A percentile compares a stretch with the other conserved stretches of the same genome.
These are phyloP conservation scores for Endoconidiophora polonica DNA, from an alignment of 2,329 filamentous ascomycete species.

Conservation along the genomic window DNA sequence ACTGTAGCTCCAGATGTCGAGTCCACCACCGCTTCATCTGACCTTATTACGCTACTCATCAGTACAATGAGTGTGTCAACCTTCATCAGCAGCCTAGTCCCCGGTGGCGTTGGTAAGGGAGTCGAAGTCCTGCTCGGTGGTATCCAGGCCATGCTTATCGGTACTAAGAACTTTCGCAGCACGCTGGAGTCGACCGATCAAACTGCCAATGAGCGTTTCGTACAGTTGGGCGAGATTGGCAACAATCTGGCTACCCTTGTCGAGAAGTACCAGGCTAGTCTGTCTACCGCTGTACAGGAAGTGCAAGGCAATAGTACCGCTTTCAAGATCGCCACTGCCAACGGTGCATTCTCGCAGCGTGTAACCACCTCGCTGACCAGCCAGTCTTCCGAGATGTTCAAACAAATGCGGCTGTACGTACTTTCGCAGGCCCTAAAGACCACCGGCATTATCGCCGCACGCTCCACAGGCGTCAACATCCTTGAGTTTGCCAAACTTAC, in stretches of 20 bases:
- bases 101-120: constrained; percentile 14
- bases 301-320: constrained; percentile 15
- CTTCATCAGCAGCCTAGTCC: constrained; percentile 15
- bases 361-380: constrained; percentile 16
- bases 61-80: constrained; percentile 14
- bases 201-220: constrained; percentile 16
- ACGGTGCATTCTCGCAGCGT: constrained; percentile 17
- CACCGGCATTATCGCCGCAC: constrained; percentile 16
- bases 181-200: constrained; percentile 14
- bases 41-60: constrained; percentile 14
- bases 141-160: constrained; percentile 7
- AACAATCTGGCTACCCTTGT: constrained; percentile 15
- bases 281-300: constrained; percentile 13
- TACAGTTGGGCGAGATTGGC: constrained; percentile 17
- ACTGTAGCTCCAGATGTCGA: constrained; percentile 17
- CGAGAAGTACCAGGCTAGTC: constrained; percentile 16
- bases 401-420: constrained; percentile 15
- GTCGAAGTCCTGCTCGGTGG: constrained; percentile 15
- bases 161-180: constrained; percentile 11
- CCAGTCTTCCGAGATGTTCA: constrained; percentile 16
- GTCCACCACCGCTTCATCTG: constrained; percentile 11
- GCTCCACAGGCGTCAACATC: constrained; percentile 15
- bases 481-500: constrained; percentile 14
- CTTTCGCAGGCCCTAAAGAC: constrained; percentile 16
- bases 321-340: constrained; percentile 14